Evolutionary conservation across 129 eudicot genomes (phyloP).

Genomic region (Flaveria linearis): DNA sequence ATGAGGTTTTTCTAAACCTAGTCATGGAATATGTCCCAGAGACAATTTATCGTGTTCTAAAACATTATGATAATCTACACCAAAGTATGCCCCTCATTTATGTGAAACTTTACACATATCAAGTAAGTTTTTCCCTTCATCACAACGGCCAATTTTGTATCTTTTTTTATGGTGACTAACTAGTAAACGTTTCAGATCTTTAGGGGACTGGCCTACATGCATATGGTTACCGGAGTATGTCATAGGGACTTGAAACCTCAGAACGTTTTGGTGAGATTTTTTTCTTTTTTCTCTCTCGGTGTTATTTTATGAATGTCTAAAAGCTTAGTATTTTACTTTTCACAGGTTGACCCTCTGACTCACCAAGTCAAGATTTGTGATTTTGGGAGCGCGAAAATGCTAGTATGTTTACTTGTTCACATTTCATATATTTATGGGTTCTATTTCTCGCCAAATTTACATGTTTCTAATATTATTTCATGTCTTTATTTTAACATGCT

Average conservation of each 20-base stretch:
- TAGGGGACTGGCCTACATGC: slow-evolving; percentile 92
- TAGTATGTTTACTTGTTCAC: slow-evolving; percentile 52
- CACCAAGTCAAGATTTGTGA: slow-evolving; percentile 94
- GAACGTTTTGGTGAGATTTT: slow-evolving; percentile 61
- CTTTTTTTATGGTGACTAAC: slow-evolving; percentile 11
- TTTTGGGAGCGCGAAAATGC: slow-evolving; percentile 94
- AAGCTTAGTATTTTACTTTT: slow-evolving; percentile 12
- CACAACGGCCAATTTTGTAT: background rate
- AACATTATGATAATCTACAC: slow-evolving; percentile 61
- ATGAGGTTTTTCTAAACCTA: slow-evolving; percentile 81
- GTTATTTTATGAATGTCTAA: slow-evolving; percentile 7
- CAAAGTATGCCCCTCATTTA: slow-evolving; percentile 92
- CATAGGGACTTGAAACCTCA: slow-evolving; percentile 99
- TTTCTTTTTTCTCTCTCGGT: background rate
- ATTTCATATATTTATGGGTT: slow-evolving; percentile 4
- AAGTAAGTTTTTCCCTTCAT: slow-evolving; percentile 47
- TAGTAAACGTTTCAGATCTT: slow-evolving; percentile 57
- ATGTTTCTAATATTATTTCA: background rate
- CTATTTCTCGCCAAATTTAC: background rate
- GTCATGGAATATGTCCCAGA: slow-evolving; percentile 97
- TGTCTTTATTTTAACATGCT: background rate
- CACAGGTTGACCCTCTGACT: slow-evolving; percentile 74
- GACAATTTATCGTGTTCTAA: slow-evolving; percentile 66
- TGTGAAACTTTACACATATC: slow-evolving; percentile 87
- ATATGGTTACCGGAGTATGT: slow-evolving; percentile 83